Conservation (phyloP, 2,329 filamentous ascomycete genomes). For the Hymenotorrendiella dingleyae region DNA sequence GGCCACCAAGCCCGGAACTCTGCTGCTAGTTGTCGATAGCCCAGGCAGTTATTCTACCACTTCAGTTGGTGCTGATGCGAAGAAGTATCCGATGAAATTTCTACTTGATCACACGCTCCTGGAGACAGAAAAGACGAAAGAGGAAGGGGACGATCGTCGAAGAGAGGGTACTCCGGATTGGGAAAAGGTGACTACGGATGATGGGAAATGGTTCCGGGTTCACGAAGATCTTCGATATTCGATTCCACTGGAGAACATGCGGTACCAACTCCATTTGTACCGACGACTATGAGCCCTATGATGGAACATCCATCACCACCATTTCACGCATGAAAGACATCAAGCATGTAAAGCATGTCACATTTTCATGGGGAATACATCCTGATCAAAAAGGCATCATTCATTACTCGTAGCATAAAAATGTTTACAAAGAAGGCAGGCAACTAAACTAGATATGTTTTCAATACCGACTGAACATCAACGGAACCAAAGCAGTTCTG, state of each 20-base stretch:
- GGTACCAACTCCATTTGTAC: slow-evolving; percentile 88
- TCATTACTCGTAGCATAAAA: background rate
- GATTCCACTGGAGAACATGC: slow-evolving; percentile 87
- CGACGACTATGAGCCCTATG: slow-evolving; percentile 35
- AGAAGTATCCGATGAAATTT: slow-evolving; percentile 89
- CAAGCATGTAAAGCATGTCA: no score
- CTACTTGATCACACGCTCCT: slow-evolving; percentile 77
- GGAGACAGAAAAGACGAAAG: slow-evolving; percentile 20
- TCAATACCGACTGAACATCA: slow-evolving; percentile 49
- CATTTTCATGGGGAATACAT: background rate
- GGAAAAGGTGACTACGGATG: slow-evolving; percentile 69
- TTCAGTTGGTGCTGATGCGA: slow-evolving; percentile 53
- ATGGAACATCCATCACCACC: no score
- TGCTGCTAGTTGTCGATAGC: slow-evolving; percentile 84
- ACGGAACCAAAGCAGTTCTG: slow-evolving; percentile 48
- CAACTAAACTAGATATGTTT: no score
- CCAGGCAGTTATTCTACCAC: slow-evolving; percentile 90
- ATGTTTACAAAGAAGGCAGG: no score
- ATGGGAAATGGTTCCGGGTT: slow-evolving; percentile 82
- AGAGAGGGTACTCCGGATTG: slow-evolving; percentile 44
- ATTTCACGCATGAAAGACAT: no score
- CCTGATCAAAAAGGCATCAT: background rate
- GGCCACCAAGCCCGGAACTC: slow-evolving; percentile 48
- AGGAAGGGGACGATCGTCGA: slow-evolving; percentile 31
- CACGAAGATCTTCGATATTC: slow-evolving; percentile 65